phyloP scores from a whole-genome alignment of 208 protist genomes.

The Trypanosoma avium region DNA sequence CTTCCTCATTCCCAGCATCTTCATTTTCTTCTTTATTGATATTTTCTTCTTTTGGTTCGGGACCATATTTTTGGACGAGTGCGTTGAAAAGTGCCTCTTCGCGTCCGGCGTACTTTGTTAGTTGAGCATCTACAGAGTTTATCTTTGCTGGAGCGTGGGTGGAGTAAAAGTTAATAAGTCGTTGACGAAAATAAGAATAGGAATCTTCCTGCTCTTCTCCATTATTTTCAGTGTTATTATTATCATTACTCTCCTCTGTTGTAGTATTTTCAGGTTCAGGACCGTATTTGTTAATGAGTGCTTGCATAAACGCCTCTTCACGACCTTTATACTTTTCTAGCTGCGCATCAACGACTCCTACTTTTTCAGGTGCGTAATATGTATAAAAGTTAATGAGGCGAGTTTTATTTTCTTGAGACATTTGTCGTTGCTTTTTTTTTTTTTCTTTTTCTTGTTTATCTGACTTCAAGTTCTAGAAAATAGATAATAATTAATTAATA shows the following conservation, averaged over 20 bases:
- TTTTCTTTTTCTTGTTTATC: not conserved
- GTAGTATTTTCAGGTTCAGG: constrained; percentile 23
- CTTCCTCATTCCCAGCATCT: not conserved
- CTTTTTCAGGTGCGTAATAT: constrained; percentile 29
- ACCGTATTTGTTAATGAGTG: constrained; percentile 34
- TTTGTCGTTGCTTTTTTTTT: too few species aligned
- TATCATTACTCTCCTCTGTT: not conserved
- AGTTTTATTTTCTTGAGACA: constrained; percentile 14
- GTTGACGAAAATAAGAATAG: not conserved
- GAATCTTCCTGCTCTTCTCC: not conserved
- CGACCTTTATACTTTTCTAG: constrained; percentile 32
- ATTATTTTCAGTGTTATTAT: not conserved
- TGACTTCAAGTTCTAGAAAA: too few species aligned
- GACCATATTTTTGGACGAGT: constrained; percentile 29
- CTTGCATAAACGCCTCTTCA: constrained; percentile 31
- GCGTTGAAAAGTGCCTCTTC: constrained; percentile 35
- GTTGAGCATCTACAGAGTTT: constrained; percentile 21
- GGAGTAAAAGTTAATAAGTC: constrained; percentile 9
- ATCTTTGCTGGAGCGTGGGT: constrained; percentile 17
- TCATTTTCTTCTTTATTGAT: not conserved
- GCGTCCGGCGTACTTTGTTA: constrained; percentile 25
- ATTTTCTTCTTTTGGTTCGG: not conserved
- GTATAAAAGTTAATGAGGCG: constrained; percentile 31
- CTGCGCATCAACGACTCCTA: constrained; percentile 28
- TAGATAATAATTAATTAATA: too few species aligned